Percentiles rank a stretch among this genome's conserved stretches.
These are phyloP conservation scores for Apiospora rasikravindrae DNA, from an alignment of 2,329 filamentous ascomycete species.

Conservation along the genomic window DNA sequence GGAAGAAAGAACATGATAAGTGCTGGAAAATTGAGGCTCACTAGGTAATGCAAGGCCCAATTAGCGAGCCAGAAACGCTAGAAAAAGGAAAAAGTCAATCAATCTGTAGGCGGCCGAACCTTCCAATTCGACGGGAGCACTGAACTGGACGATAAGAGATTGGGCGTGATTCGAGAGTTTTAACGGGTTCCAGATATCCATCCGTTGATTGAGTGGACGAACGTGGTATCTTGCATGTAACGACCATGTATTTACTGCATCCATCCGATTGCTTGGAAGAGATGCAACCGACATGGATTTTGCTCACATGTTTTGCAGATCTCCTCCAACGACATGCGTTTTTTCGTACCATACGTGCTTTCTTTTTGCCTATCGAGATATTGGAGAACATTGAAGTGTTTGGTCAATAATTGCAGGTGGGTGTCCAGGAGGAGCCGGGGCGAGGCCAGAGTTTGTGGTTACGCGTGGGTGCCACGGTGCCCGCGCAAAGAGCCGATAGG, in stretches of 20 bases:
- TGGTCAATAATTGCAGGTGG: background rate
- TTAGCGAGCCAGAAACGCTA: conserved; percentile 4
- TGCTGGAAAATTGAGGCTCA: background rate
- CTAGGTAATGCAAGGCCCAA: conserved; percentile 9
- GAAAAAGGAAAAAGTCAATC: background rate
- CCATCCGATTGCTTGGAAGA: background rate
- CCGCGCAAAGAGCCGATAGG: background rate
- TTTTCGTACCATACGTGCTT: too few relatives aligned
- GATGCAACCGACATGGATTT: conserved; percentile 8
- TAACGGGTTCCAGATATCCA: background rate
- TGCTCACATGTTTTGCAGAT: conserved; percentile 11
- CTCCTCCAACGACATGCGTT: background rate
- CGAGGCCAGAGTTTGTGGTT: background rate
- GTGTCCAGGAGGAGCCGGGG: background rate
- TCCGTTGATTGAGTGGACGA: background rate
- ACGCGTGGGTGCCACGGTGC: background rate
- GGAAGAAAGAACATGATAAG: background rate
- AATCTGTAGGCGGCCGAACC: conserved; percentile 3
- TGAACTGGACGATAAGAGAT: background rate
- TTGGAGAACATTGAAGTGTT: background rate
- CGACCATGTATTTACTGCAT: conserved; percentile 2
- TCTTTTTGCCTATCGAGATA: background rate
- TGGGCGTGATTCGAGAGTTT: background rate
- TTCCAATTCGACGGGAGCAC: background rate
- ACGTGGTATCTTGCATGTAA: background rate